A percentile compares a stretch with the other conserved stretches of the same genome.
Evolutionary conservation across 2,329 filamentous ascomycete species (phyloP).

Genomic region (Arthrobotrys sinensis): DNA sequence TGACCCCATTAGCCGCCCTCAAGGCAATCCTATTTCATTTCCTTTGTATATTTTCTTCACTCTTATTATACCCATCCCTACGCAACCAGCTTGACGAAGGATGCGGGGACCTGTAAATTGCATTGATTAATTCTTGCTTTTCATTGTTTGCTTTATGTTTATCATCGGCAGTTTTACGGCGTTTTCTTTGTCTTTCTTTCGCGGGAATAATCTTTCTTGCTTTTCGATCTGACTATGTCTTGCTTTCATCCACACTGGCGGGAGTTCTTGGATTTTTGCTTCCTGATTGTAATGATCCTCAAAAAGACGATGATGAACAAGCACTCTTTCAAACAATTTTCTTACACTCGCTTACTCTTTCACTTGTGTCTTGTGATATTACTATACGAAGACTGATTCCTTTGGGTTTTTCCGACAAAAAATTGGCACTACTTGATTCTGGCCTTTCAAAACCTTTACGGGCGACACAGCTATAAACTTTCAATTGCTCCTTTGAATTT

Average conservation of each 20-base stretch:
- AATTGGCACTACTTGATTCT: not conserved
- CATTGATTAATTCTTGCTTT: conserved; percentile 31
- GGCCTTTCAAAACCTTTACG: conserved; percentile 1
- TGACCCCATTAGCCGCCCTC: not conserved
- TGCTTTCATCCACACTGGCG: conserved; percentile 32
- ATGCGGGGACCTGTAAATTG: conserved; percentile 43
- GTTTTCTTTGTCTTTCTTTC: conserved; percentile 36
- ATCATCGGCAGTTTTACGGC: conserved; percentile 34
- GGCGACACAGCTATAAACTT: not conserved
- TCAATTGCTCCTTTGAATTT: not conserved
- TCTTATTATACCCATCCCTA: conserved; percentile 29
- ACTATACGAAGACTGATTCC: conserved; percentile 1
- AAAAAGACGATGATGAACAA: conserved; percentile 41
- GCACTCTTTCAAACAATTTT: conserved; percentile 9
- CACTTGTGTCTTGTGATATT: not conserved
- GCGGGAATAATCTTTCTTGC: conserved; percentile 1
- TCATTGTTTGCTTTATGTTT: conserved; percentile 30
- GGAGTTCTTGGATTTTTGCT: conserved; percentile 45
- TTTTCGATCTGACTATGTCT: conserved; percentile 23
- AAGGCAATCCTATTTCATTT: conserved; percentile 34
- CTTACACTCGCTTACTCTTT: conserved; percentile 2
- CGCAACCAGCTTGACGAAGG: conserved; percentile 28
- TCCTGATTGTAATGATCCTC: conserved; percentile 45
- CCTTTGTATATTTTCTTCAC: conserved; percentile 57
- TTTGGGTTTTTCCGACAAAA: not conserved